Base-by-base conservation (phyloP, 2,329 filamentous ascomycete species). In the Aspergillus sp. region DNA sequence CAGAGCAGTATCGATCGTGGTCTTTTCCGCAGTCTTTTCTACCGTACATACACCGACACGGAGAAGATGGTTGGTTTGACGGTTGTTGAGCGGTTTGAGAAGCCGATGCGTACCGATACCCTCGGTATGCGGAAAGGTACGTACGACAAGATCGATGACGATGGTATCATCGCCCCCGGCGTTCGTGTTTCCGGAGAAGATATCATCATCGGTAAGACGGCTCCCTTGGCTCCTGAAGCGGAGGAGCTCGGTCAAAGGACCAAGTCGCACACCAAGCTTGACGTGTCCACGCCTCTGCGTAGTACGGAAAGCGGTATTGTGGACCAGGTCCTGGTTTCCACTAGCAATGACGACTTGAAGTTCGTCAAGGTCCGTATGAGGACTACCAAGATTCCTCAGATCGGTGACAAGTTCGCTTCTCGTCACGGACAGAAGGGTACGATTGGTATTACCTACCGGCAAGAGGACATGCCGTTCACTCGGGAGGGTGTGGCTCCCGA, bases 401-500 rank as follows among this genome's bases (percentile, higher is more conserved):
- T 98, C 68, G 93, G 93, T 63, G 93, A 98, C 75, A 98, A 98
- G 71, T 98, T 98, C 68, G 94, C 93, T 6, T 98, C 94, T 60
- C 90, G 93, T 73, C 94, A 98, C 81, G 93, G 93, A 65, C 93
- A 98, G 64, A 98, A 98, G 74, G 93, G 93, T 74, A 98, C 93
- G 1, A 96, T 98, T 64, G 94, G 94, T 82, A 91, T 98, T 56
- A 97, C 93, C 1, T 98, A 94, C 71, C 84, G 91, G 44, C 88
- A 95, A 60, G 93, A 98, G 70, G 94, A 98, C 64, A 98, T 98
- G 94, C 94, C 94, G 0, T 98, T 98, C 70, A 93, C 89, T 3
- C 78, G 83, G 33, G 89, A 97, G 66, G 93, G 94, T 60, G 81
- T 98, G 46, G 86, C 86, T 0, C 93, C 94, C 0, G 94, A 98